Evolutionary conservation across 176 grass and related monocot species (phyloP).

Genomic region (Musa acuminata): DNA sequence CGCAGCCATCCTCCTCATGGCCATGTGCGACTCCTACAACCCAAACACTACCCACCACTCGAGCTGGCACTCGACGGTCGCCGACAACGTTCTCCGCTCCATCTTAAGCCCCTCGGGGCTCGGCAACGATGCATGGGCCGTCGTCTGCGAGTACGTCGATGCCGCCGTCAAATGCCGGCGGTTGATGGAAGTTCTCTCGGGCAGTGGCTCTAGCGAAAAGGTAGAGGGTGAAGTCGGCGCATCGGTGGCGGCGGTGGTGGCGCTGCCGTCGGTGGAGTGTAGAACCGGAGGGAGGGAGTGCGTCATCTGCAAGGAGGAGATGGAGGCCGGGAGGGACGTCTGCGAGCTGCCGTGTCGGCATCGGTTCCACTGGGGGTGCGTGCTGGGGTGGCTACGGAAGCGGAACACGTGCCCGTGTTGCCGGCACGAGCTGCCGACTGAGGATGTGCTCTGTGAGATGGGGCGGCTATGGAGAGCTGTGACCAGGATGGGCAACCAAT

Average conservation of each 20-base stretch:
- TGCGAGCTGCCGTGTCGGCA: constrained; percentile 69
- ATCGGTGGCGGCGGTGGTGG: constrained; percentile 37
- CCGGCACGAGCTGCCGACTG: constrained; percentile 62
- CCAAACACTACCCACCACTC: constrained; percentile 25
- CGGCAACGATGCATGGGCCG: constrained; percentile 52
- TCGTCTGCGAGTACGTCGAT: constrained; percentile 48
- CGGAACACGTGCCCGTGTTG: constrained; percentile 91
- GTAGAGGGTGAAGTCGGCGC: constrained; percentile 17
- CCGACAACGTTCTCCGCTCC: constrained; percentile 30
- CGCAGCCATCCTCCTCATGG: constrained; percentile 63
- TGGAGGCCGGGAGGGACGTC: constrained; percentile 30
- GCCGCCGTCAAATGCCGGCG: constrained; percentile 65
- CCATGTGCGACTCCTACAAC: constrained; percentile 73
- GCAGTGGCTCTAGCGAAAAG: not conserved
- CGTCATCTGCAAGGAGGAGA: constrained; percentile 77
- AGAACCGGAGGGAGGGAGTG: constrained; percentile 40
- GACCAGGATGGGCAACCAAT: constrained; percentile 31
- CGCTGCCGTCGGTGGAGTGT: constrained; percentile 22
- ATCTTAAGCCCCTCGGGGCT: constrained; percentile 51
- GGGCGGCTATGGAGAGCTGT: constrained; percentile 59
- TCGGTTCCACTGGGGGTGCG: constrained; percentile 81
- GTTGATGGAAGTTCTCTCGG: constrained; percentile 39
- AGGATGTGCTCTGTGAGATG: constrained; percentile 52
- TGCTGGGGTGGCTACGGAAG: constrained; percentile 50
- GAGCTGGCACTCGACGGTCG: constrained; percentile 55